Conservation (phyloP, 1,284 basidiomycete genomes). For the Naganishia sp. region DNA sequence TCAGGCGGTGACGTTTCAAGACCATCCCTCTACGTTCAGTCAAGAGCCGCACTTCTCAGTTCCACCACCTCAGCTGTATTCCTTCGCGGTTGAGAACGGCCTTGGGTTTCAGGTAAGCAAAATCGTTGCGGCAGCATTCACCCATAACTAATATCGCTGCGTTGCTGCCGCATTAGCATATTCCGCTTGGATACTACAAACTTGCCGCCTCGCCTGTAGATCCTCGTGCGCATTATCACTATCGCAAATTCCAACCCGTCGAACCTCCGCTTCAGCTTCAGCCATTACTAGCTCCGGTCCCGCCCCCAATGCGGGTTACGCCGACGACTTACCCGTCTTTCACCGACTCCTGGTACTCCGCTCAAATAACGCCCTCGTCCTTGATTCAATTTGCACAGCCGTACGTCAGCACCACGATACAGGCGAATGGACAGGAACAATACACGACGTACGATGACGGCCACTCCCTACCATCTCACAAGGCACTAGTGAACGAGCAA, state of each 20-base stretch:
- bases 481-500: too few species aligned
- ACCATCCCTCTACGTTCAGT: too few species aligned
- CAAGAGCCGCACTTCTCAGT: background rate
- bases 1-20: background rate
- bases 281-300: too few species aligned
- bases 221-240: slow-evolving; percentile 16
- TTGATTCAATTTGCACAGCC: too few species aligned
- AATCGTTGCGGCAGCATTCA: background rate
- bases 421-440: too few species aligned
- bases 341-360: too few species aligned
- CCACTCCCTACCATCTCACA: too few species aligned
- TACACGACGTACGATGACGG: too few species aligned
- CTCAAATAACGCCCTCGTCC: too few species aligned
- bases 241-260: slow-evolving; percentile 15
- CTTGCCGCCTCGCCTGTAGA: slow-evolving; percentile 15
- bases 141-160: background rate
- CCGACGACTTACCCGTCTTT: too few species aligned
- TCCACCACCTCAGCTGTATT: background rate
- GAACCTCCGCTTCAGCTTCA: background rate
- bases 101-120: background rate
- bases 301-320: too few species aligned
- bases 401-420: too few species aligned
- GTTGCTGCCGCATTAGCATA: background rate
- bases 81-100: slow-evolving; percentile 2
- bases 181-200: slow-evolving; percentile 22